Conservation (phyloP, 257 asterid genomes). For the Henckelia pumila region DNA sequence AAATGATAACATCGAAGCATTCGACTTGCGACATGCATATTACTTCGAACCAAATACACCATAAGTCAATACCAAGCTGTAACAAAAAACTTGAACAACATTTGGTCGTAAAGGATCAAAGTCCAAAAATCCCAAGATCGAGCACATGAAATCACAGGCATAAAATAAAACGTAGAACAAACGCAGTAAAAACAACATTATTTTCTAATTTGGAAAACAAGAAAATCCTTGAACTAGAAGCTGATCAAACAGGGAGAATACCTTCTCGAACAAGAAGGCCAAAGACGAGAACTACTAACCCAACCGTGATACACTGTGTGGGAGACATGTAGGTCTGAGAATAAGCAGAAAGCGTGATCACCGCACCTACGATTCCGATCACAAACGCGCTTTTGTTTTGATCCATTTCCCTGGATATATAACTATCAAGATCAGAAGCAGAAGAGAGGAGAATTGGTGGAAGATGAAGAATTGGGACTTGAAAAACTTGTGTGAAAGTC, state of each 20-base stretch:
- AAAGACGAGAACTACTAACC: constrained; percentile 61
- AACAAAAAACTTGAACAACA: not conserved
- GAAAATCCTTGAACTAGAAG: not conserved
- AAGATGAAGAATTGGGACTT: not conserved
- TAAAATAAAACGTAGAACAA: not conserved
- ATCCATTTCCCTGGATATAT: constrained; percentile 51
- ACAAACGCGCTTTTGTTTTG: constrained; percentile 52
- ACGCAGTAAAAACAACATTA: not conserved
- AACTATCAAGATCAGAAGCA: not conserved
- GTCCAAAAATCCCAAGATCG: not conserved
- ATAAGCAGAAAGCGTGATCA: constrained; percentile 77
- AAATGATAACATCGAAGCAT: too few relatives aligned
- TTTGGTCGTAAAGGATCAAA: too few relatives aligned
- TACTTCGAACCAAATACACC: too few relatives aligned
- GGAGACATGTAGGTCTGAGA: constrained; percentile 67
- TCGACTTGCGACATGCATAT: too few relatives aligned
- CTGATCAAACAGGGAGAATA: constrained; percentile 47
- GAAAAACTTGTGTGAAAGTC: constrained; percentile 27
- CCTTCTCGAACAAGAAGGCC: constrained; percentile 96
- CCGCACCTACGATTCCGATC: constrained; percentile 65
- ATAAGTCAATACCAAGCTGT: too few relatives aligned
- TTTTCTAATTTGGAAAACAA: too few relatives aligned
- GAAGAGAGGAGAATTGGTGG: not conserved
- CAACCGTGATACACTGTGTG: constrained; percentile 61
- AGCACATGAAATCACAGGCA: too few relatives aligned